A percentile compares a stretch with the other conserved stretches of the same genome.
phyloP scores from a whole-genome alignment of 768 basidiomycete species.

The Rhizopogon salebrosus region DNA sequence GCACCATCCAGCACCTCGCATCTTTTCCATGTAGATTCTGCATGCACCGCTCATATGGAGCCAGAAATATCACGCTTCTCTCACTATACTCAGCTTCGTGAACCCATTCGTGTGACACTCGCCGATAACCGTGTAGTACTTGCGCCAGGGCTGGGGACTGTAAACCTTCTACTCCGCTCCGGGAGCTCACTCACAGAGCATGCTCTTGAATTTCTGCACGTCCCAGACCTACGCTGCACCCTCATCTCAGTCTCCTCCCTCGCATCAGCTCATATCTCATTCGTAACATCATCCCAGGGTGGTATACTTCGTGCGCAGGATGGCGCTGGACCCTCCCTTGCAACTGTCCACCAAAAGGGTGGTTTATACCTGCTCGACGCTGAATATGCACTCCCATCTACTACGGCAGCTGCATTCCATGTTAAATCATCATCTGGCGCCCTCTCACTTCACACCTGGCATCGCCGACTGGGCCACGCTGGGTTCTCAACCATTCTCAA shows the following conservation, averaged over 20 bases:
- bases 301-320: neutral
- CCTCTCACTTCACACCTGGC: neutral
- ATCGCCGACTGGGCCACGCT: neutral
- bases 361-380: neutral
- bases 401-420: neutral
- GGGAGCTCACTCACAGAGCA: neutral
- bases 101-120: neutral
- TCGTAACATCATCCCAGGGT: neutral
- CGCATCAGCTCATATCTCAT: neutral
- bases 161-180: neutral
- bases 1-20: fast-evolving
- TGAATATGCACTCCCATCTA: neutral
- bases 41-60: neutral
- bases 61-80: neutral
- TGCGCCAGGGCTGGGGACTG: neutral
- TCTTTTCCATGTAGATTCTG: neutral
- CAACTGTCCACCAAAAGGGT: neutral
- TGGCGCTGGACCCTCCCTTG: neutral
- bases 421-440: neutral
- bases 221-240: neutral
- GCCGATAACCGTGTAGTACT: neutral
- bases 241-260: neutral
- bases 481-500: neutral
- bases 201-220: neutral
- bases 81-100: neutral